Base-by-base conservation (phyloP, 495 filamentous ascomycete genomes). In the Lasiosphaeria miniovina region DNA sequence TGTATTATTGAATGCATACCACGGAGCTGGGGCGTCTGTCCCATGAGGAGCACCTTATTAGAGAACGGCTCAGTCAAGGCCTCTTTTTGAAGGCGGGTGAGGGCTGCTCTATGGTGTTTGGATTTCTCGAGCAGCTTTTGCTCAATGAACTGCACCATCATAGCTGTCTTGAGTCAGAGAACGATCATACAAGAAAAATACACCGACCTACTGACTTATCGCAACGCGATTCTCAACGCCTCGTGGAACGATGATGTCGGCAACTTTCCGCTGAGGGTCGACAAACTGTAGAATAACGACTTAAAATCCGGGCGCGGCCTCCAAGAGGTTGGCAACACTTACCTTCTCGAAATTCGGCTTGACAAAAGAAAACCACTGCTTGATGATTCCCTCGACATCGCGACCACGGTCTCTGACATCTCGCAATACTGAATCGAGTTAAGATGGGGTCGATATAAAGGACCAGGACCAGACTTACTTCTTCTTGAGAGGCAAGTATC, bases 331-430 rank as follows among this genome's bases (percentile, higher is more conserved):
- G 45, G 51, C 41, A 14, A 9, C 9, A 34, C 65, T 57, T 69
- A 73, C 78, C 68, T 79, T 81, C 58, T 91, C 88, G 64, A 92
- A 97, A 60, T 96, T 97, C 4, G 94, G 94, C 73, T 98, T 98
- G 7, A 98, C 94, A 72, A 88, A 98, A 40, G 72, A 71, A 69
- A 96, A 96, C 94, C 94, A 98, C 73, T 98, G 94, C 72, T 98
- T 98, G 67, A 98, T 93, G 67, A 92, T 93, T 43, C 94, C 94
- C 62, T 96, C 90, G 58, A 97, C 86, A 60, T 95, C 90, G 55
- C 93, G 80, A 7, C 90, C 91, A 65, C 93, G 81, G 65, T 95
- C 88, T 61, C 80, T 82, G 14, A 96, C 89, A 75, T 97, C 93
- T 65, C 93, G 89, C 43, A 93, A 71, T 61, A 96, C 90, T 96